Base-by-base conservation (phyloP, 176 grass and related monocot species). In the Canna indica region DNA sequence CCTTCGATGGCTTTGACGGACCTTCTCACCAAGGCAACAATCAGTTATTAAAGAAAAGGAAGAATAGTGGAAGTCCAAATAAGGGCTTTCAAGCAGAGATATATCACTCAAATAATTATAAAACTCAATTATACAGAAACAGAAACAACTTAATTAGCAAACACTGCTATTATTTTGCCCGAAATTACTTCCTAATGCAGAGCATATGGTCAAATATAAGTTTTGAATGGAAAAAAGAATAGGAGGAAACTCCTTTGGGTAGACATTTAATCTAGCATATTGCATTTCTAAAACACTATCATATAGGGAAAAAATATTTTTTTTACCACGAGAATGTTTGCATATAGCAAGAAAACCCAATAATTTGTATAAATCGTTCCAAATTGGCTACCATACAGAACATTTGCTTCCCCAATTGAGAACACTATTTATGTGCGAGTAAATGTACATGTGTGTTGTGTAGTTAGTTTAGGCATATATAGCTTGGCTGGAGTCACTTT, bases 1-100 rank as follows among this genome's bases (percentile, higher is more conserved):
- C 80, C 86, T 83, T 65, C 74, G 93, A 78, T 99, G 94, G 68
- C 79, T 90, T 70, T 83, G 84, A 15, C 83, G 75, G 57, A 83
- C 65, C 94, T 99, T 79, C 75, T 71, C 20, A 59, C 34, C 81
- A 24, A 30, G 71, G 61, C 47, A 68, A 70, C 78, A 60, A 75
- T 77, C 33, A 86, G 75, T 47, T 79, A 60, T 14, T 15, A 44
- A 47, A 33, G 4, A 72, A 74, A 64, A 75, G 56, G 26, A 79
- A 84, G 78, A 20, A 63, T 78, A 69, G 5, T 82, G 67, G 10
- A 79, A 78, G 56, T 32, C 15, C 33, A 65, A 65, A 17, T 35
- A 20, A 38, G 12, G n/a, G 18, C 30, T 20, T 27, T 20, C 31
- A n/a, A 35, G 32, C 24, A 22, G 61, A 9, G 16, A 50, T 18